These are phyloP conservation scores for Cucurbita ficifolia DNA, from an alignment of 306 rosid genomes.

Conservation along the genomic window DNA sequence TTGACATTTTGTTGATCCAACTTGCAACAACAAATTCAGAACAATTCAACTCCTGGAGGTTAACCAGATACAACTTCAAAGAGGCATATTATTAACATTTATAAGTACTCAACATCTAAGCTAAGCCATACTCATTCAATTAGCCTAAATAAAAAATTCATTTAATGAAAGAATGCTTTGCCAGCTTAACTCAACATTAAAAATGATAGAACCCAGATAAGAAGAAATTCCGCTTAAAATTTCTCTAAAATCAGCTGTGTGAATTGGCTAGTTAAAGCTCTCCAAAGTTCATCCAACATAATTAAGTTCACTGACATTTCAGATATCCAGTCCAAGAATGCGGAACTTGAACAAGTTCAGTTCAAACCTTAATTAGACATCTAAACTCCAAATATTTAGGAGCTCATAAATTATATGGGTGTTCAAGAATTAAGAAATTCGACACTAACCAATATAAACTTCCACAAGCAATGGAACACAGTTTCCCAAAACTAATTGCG, in stretches of 20 bases:
- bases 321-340: neutral
- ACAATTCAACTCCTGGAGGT: neutral
- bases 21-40: neutral
- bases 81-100: neutral
- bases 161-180: neutral
- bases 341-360: neutral
- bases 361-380: neutral
- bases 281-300: neutral
- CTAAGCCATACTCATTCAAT: neutral
- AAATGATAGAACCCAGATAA: neutral
- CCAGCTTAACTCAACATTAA: neutral
- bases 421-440: neutral
- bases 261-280: neutral
- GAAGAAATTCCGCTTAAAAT: neutral
- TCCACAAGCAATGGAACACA: neutral
- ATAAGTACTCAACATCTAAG: neutral
- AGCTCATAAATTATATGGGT: neutral
- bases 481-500: neutral
- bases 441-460: neutral
- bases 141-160: neutral
- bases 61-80: neutral
- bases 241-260: neutral
- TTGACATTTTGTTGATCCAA: neutral
- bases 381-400: neutral
- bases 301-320: neutral